These are phyloP conservation scores for Tylopilus sp. DNA, from an alignment of 768 basidiomycete species.

Conservation along the genomic window DNA sequence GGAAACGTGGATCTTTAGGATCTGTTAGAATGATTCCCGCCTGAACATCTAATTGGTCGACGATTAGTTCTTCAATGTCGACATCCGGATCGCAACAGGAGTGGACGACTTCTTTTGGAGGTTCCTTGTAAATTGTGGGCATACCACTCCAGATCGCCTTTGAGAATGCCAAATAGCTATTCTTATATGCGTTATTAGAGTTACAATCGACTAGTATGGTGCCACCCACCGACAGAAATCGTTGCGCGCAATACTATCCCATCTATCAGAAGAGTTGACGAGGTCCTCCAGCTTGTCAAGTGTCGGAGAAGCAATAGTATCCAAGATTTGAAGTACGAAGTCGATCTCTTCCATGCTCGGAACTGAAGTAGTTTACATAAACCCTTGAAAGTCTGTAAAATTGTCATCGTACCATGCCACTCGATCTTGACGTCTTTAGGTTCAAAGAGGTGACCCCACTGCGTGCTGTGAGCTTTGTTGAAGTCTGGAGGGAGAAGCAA, in stretches of 20 bases:
- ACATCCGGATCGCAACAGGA: conserved; percentile 56
- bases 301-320: conserved; percentile 60
- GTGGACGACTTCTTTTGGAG: conserved; percentile 53
- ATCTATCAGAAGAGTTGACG: conserved; percentile 47
- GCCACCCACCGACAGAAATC: conserved; percentile 75
- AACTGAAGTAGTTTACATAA: conserved; percentile 34
- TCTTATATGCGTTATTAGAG: conserved; percentile 1
- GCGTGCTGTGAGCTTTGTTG: conserved; percentile 54
- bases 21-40: conserved; percentile 76
- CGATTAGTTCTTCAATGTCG: conserved; percentile 70
- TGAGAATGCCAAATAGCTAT: conserved; percentile 66
- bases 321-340: conserved; percentile 76
- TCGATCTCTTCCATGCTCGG: conserved; percentile 58
- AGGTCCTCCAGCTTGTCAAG: conserved; percentile 66
- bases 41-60: conserved; percentile 60
- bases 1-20: conserved; percentile 70
- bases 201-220: background rate
- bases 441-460: conserved; percentile 82
- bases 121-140: conserved; percentile 61
- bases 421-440: conserved; percentile 76
- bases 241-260: conserved; percentile 67
- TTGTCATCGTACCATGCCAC: conserved; percentile 68
- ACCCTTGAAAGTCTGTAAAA: conserved; percentile 7
- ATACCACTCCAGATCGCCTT: conserved; percentile 78
- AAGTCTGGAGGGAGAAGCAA: conserved; percentile 44